Evolutionary conservation across 805 yeast species (phyloP), one percentile per base, ranked within the genome.

Genomic region (Cyberlindnera mrakii): DNA sequence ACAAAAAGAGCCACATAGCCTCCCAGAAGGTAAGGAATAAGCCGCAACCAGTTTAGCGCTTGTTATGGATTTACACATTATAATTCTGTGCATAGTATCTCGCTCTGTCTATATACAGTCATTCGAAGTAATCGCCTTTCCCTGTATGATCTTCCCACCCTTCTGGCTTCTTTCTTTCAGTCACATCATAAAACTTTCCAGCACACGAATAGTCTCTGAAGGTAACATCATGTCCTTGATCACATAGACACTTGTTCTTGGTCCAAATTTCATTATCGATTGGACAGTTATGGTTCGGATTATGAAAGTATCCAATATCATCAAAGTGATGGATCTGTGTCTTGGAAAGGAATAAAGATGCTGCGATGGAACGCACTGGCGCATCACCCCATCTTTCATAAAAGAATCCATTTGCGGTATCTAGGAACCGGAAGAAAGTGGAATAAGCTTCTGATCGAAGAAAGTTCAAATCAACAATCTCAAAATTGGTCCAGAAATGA

Each of bases 341-440:
- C 56, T 71, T 76, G 36, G 81, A 77, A 55, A 85, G 59, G 66
- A 87, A 81, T 47, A 87, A 65, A 10, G 90, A 69, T 17, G 81
- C 91, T 17, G 89, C 95, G 50, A 86, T 79, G 7, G 90, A 80
- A 60, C 85, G 90, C 39, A 86, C 80, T 18, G 95, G 95, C 18
- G 95, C 96, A 64, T 87, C 96, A 46, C 95, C 95, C 91, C 95
- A 87, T 61, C 96, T 72, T 64, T 84, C 88, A 64, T 89, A 88
- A 68, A 83, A 88, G 63, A 88, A 88, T 3, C 95, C 95, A 49
- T 93, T 93, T 2, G 81, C 69, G 38, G 66, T 60, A 58, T 88
- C 96, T 47, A 88, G 69, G 53, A 74, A 66, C 25, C 84, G 79
- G 55, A 89, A 86, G 64, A 78, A 88, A 40, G 72, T 75, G 20